A percentile compares a stretch with the other conserved stretches of the same genome.
Conservation (phyloP, 768 basidiomycete genomes). For the Termitomyces sp. region DNA sequence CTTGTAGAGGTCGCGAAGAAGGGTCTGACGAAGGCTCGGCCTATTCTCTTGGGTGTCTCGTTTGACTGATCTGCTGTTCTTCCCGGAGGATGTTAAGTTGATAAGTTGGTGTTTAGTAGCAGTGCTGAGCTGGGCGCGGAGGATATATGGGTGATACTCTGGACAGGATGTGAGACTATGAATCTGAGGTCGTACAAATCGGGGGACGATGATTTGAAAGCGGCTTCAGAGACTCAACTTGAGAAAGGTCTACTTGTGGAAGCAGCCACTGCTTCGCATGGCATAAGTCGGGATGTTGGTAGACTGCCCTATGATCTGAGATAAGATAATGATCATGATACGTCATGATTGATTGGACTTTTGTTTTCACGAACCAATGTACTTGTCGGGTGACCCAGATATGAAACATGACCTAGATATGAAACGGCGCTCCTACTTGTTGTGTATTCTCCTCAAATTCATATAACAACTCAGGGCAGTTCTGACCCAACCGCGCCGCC, state of each 20-base stretch:
- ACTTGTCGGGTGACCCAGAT: no score
- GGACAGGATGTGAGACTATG: constrained; percentile 65
- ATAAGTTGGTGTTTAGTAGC: constrained; percentile 63
- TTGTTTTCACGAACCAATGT: no score
- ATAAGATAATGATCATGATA: no score
- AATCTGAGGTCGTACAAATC: constrained; percentile 38
- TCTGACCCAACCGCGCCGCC: no score
- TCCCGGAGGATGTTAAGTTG: constrained; percentile 46
- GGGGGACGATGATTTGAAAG: constrained; percentile 26
- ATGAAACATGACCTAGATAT: no score
- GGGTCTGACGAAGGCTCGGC: constrained; percentile 42
- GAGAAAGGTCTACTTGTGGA: constrained; percentile 43
- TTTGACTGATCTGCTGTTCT: constrained; percentile 75
- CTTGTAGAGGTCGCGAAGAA: constrained; percentile 42
- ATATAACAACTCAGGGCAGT: no score
- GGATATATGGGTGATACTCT: constrained; percentile 70
- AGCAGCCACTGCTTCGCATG: no score
- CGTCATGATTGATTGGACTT: no score
- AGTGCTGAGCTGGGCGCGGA: constrained; percentile 72
- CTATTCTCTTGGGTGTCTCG: constrained; percentile 62
- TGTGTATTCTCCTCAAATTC: no score
- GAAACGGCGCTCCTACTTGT: no score
- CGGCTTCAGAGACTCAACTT: constrained; percentile 32
- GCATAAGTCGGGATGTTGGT: no score
- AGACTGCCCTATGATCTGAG: no score